These are phyloP conservation scores for Trypanosomatidae sp. DNA, from an alignment of 208 protist species.

Conservation along the genomic window DNA sequence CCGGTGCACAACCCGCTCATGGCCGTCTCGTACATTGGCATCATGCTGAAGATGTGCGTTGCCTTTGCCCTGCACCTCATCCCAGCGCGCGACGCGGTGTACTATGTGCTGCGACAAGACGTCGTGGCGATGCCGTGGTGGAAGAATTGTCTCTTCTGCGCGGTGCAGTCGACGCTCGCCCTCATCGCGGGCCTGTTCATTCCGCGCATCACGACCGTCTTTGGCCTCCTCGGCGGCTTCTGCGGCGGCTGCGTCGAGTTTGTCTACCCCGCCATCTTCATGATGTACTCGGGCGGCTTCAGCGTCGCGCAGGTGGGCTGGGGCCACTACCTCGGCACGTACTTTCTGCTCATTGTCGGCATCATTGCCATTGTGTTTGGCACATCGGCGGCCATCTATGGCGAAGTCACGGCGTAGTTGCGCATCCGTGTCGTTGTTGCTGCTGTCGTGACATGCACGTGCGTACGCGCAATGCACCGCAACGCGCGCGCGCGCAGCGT, in stretches of 20 bases:
- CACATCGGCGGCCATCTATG: constrained; percentile 40
- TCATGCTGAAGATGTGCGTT: constrained; percentile 62
- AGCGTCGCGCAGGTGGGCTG: constrained; percentile 16
- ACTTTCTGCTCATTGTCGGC: constrained; percentile 43
- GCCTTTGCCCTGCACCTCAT: constrained; percentile 51
- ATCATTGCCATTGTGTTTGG: constrained; percentile 56
- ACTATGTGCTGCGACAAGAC: constrained; percentile 27
- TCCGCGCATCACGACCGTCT: constrained; percentile 45
- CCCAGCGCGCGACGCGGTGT: constrained; percentile 42
- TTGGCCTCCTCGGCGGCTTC: constrained; percentile 54
- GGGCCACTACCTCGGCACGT: constrained; percentile 39
- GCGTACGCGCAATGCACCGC: too few species aligned
- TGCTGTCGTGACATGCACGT: neutral
- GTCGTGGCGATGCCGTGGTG: constrained; percentile 25
- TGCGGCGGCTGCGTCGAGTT: constrained; percentile 60
- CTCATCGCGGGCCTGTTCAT: constrained; percentile 62
- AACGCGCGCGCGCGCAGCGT: too few species aligned
- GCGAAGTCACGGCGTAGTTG: constrained; percentile 6
- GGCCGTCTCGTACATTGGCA: constrained; percentile 29
- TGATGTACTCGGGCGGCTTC: constrained; percentile 53
- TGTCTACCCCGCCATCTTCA: constrained; percentile 52
- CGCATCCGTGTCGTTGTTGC: neutral
- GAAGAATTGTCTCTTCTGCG: constrained; percentile 24
- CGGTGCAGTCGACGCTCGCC: constrained; percentile 12
- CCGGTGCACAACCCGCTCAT: constrained; percentile 33